phyloP scores from a whole-genome alignment of 257 asterid species.

The Mentha longifolia region DNA sequence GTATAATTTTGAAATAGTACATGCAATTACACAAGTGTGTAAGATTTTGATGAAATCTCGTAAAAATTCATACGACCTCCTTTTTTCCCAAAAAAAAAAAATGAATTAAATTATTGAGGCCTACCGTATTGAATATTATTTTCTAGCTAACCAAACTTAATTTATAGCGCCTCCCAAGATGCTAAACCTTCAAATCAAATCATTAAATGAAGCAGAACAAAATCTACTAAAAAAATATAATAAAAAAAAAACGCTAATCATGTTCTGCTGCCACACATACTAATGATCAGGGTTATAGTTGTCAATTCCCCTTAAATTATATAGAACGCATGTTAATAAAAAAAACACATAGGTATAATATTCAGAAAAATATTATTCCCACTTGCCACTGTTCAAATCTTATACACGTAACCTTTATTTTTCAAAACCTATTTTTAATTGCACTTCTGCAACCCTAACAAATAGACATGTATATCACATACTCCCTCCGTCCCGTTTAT shows the following conservation, averaged over 20 bases:
- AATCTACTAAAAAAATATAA: too few relatives aligned
- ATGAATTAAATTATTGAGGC: too few relatives aligned
- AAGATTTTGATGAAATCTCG: not conserved
- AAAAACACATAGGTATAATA: not conserved
- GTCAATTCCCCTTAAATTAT: not conserved
- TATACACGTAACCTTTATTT: too few relatives aligned
- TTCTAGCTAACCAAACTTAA: not conserved
- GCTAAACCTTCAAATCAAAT: conserved; percentile 12
- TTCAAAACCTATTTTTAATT: too few relatives aligned
- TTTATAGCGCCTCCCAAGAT: conserved; percentile 30
- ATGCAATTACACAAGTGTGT: not conserved
- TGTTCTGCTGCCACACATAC: not conserved
- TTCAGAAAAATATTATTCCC: too few relatives aligned
- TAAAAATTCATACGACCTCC: too few relatives aligned
- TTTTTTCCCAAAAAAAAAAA: too few relatives aligned
- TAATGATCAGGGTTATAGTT: not conserved
- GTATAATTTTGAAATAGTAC: too few relatives aligned
- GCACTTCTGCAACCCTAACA: too few relatives aligned
- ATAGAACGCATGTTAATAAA: not conserved
- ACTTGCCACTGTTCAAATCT: too few relatives aligned
- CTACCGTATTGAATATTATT: not conserved
- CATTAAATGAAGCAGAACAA: not conserved
- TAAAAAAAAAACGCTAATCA: not conserved
- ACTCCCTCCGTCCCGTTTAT: too few relatives aligned
- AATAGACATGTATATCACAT: too few relatives aligned